phyloP scores from a whole-genome alignment of 1,284 basidiomycete species.

The Ustilago loliicola region DNA sequence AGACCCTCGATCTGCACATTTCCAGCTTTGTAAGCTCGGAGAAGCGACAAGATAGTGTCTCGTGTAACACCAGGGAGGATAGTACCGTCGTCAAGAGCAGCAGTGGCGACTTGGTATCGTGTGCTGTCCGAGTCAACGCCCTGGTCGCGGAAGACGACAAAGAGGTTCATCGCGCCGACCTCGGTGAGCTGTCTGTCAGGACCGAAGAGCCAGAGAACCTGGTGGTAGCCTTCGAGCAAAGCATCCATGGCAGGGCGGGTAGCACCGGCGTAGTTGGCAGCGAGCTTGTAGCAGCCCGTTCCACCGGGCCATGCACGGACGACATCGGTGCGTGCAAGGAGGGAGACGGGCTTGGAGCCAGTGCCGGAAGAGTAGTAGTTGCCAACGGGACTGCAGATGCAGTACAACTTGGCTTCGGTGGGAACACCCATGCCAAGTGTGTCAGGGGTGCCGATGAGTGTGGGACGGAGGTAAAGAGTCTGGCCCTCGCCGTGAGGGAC shows the following conservation, averaged over 20 bases:
- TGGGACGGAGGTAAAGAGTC: conserved; percentile 55
- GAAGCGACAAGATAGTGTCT: conserved; percentile 81
- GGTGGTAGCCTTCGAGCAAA: conserved; percentile 49
- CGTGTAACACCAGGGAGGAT: conserved; percentile 98
- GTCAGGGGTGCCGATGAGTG: conserved; percentile 55
- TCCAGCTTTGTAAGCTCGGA: conserved; percentile 76
- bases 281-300: conserved; percentile 92
- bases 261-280: conserved; percentile 76
- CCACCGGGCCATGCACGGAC: conserved; percentile 87
- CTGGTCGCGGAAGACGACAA: conserved; percentile 56
- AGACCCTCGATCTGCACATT: conserved; percentile 72
- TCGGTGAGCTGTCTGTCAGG: conserved; percentile 54
- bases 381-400: conserved; percentile 60
- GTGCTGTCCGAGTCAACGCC: conserved; percentile 17
- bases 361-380: conserved; percentile 58
- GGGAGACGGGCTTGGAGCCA: conserved; percentile 49
- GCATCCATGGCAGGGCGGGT: conserved; percentile 51
- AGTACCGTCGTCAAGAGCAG: conserved; percentile 74
- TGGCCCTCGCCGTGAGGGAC: conserved; percentile 50
- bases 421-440: conserved; percentile 54
- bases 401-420: conserved; percentile 57
- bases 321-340: conserved; percentile 50
- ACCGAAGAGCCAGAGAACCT: conserved; percentile 55
- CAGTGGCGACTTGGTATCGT: conserved; percentile 72
- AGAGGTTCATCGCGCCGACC: conserved; percentile 59